Percentiles rank a stretch among this genome's conserved stretches.
Conservation (phyloP, 306 rosid species). For the Pyrus betulifolia region DNA sequence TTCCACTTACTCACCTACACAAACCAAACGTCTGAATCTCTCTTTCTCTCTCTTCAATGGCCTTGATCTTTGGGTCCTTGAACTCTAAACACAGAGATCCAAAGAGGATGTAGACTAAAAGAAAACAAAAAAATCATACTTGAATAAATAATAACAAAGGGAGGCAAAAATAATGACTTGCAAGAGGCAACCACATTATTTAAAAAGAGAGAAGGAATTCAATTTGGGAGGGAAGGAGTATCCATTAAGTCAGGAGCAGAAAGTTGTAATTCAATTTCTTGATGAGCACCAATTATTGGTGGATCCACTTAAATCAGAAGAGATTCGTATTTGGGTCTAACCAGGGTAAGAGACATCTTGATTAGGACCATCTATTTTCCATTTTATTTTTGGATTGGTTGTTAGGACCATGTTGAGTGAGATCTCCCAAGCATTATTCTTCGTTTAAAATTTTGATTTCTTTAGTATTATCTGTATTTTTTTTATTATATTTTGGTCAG, state of each 20-base stretch:
- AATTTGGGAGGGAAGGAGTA: neutral
- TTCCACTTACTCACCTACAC: no score
- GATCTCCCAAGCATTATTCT: no score
- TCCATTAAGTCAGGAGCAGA: neutral
- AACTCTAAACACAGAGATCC: no score
- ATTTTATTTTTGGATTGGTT: neutral
- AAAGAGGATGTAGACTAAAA: no score
- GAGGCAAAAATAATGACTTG: neutral
- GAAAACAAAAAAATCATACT: neutral
- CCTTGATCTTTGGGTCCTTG: no score
- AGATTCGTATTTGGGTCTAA: neutral
- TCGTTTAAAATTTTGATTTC: no score
- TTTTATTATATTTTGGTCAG: no score
- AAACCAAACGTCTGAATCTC: no score
- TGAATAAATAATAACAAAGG: neutral
- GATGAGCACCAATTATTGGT: neutral
- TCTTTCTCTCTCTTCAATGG: no score
- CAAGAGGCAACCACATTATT: no score
- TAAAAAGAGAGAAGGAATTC: neutral
- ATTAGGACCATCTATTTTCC: neutral
- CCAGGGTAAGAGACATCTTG: neutral
- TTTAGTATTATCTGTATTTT: no score
- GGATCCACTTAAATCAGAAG: neutral
- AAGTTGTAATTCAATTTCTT: neutral
- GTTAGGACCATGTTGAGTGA: neutral